Base-by-base conservation (phyloP, 2,329 filamentous ascomycete species). In the Fusarium sambucinum region DNA sequence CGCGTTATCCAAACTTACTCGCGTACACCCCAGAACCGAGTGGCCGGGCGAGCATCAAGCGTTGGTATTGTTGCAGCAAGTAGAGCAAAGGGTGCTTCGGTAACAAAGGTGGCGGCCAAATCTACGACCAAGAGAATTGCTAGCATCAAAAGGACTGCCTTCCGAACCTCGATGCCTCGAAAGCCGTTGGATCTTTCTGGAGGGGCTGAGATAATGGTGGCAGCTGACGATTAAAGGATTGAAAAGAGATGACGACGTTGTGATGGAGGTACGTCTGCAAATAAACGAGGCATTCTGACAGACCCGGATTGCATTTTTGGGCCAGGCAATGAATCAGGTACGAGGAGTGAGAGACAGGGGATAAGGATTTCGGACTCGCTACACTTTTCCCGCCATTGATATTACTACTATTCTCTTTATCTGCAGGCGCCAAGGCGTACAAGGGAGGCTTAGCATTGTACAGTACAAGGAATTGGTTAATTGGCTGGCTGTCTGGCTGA, bases 1-100 rank as follows among this genome's bases (percentile, higher is more conserved):
- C 73, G 74, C 5, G 70, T 76, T n/a, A 73, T 74, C n/a, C 74
- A 76, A 55, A 74, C 75, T 8, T 76, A 76, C 33, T 55, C 64
- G 25, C 67, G 71, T 54, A 69, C 73, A 42, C 66, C 70, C n/a
- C 73, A 73, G 60, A 71, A 67, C 55, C 67, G 72, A 37, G 53
- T 55, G 37, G 55, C 68, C 5, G 68, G 61, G 16, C 48, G 59
- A 27, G 62, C 70, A 42, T 72, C 74, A 14, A 70, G 63, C 35
- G 63, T 70, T n/a, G 68, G 69, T 13, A 56, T 73, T 40, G 57
- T 59, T n/a, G 47, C 50, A 29, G 50, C 55, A 48, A 55, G 52
- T 30, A 72, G 60, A 53, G 48, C 51, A 13, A 71, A 60, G 38
- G 35, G 38, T 29, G 58, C 66, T 32, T 58, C 63, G n/a, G 51